These are phyloP conservation scores for Mortierella claussenii DNA, from an alignment of 192 early-diverging fungal genomes.

Conservation along the genomic window DNA sequence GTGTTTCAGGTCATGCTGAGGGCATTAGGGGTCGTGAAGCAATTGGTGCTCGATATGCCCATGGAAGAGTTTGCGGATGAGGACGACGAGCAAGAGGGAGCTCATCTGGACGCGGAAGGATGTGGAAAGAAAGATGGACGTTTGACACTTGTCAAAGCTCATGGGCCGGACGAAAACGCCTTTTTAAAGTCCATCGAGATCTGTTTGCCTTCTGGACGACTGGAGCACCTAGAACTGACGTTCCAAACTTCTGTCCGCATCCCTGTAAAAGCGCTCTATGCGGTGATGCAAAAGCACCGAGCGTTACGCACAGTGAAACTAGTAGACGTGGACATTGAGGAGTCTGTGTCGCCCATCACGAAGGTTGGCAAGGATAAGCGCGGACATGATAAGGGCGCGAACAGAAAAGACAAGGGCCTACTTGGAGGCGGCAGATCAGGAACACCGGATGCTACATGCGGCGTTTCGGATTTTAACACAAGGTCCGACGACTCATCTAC, in stretches of 20 bases:
- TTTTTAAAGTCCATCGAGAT: constrained; percentile 15
- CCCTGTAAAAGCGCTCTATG: constrained; percentile 3
- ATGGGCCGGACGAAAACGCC: neutral
- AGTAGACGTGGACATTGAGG: constrained; percentile 27
- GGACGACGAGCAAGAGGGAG: neutral
- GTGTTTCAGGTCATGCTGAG: constrained; percentile 2
- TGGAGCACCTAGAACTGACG: constrained; percentile 14
- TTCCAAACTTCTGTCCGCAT: constrained; percentile 24
- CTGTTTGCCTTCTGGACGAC: neutral
- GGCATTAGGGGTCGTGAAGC: neutral
- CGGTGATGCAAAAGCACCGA: constrained; percentile 1
- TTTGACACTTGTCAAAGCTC: neutral
- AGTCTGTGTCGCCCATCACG: neutral
- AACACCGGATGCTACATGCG: neutral
- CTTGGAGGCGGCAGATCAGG: neutral
- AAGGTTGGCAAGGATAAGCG: neutral
- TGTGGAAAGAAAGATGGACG: neutral
- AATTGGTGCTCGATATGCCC: constrained; percentile 16
- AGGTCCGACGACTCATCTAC: neutral
- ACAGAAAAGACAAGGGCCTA: neutral
- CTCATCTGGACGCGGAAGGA: neutral
- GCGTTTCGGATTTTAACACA: neutral
- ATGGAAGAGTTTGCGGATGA: constrained; percentile 8
- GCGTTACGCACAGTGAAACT: constrained; percentile 13
- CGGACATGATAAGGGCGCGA: neutral